Conservation (phyloP, 345 rosid species). For the Salix brachista region DNA sequence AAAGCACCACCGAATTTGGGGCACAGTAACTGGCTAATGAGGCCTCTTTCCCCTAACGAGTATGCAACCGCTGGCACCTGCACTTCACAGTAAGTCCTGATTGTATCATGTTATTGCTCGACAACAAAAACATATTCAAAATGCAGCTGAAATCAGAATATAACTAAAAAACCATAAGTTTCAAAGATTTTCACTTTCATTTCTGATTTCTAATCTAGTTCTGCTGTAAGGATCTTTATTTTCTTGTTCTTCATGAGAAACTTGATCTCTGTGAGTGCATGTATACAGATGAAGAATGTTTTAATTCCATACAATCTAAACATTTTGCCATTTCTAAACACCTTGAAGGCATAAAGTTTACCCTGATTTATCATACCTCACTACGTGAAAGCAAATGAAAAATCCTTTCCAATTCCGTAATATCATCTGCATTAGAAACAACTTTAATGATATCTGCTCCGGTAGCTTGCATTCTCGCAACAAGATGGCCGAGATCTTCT, state of each 20-base stretch:
- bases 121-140: no score
- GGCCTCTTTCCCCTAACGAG: conserved; percentile 55
- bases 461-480: conserved; percentile 32
- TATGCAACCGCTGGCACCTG: conserved; percentile 51
- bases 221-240: not conserved
- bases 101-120: not conserved
- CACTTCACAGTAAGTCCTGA: conserved; percentile 1
- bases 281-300: not conserved
- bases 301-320: not conserved
- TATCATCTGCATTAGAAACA: conserved; percentile 37
- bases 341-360: not conserved
- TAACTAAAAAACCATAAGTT: no score
- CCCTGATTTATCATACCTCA: conserved; percentile 28
- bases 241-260: not conserved
- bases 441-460: conserved; percentile 47
- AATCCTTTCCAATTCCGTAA: conserved; percentile 43
- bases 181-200: not conserved
- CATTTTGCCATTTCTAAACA: not conserved
- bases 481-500: conserved; percentile 40
- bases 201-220: not conserved
- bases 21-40: conserved; percentile 52
- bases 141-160: no score
- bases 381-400: conserved; percentile 37
- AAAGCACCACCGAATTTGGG: conserved; percentile 48
- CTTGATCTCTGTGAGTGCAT: not conserved